Conservation (phyloP, 805 yeast species). For the Lipomyces orientalis region DNA sequence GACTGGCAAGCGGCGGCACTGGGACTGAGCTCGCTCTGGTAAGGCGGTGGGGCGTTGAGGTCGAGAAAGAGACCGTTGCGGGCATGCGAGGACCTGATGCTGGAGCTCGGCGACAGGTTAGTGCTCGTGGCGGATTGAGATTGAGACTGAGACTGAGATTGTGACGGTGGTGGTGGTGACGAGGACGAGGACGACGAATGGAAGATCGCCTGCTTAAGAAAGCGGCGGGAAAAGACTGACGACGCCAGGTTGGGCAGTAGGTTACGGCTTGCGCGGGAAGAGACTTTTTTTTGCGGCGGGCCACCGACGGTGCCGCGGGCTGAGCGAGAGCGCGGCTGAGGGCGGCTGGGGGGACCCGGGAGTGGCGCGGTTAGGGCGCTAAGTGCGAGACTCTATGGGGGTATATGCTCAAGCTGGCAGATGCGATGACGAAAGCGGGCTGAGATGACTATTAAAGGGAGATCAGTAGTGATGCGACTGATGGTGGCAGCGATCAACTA, state of each 20-base stretch:
- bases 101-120: neutral
- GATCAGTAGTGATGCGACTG: no score
- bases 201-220: constrained; percentile 32
- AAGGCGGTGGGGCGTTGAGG: constrained; percentile 25
- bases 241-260: constrained; percentile 20
- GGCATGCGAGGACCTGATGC: constrained; percentile 1
- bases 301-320: no score
- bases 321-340: no score
- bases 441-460: no score
- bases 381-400: no score
- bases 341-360: no score
- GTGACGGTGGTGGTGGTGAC: constrained; percentile 3
- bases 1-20: constrained; percentile 6
- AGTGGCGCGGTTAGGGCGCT: no score
- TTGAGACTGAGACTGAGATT: neutral
- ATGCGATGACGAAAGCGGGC: no score
- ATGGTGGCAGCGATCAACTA: no score
- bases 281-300: neutral
- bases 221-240: constrained; percentile 35
- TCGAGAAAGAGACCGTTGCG: constrained; percentile 17
- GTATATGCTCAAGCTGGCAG: no score
- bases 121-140: neutral
- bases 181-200: constrained; percentile 28
- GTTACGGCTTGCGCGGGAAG: neutral
- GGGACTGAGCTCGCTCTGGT: constrained; percentile 9